Conservation (phyloP, 805 yeast species). For the Kodamaea neixiangensis region DNA sequence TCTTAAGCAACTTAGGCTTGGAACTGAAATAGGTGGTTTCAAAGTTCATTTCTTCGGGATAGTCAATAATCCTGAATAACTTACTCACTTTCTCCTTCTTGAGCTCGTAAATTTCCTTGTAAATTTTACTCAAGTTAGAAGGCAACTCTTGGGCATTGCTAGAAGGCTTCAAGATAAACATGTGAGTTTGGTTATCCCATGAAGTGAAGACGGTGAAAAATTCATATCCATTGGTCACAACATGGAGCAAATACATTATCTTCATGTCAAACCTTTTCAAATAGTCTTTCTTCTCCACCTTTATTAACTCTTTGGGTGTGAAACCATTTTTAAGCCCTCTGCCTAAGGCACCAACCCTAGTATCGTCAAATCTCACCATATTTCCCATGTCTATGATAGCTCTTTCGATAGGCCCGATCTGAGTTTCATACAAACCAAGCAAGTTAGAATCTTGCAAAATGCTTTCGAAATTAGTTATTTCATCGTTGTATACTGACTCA, state of each 20-base stretch:
- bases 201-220: conserved; percentile 67
- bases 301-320: conserved; percentile 55
- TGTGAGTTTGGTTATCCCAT: conserved; percentile 51
- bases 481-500: conserved; percentile 60
- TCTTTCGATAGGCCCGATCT: conserved; percentile 66
- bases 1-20: conserved; percentile 54
- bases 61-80: conserved; percentile 50
- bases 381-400: conserved; percentile 80
- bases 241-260: conserved; percentile 65
- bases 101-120: conserved; percentile 50
- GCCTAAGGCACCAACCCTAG: conserved; percentile 80
- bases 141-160: conserved; percentile 66
- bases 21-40: conserved; percentile 58
- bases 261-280: conserved; percentile 57
- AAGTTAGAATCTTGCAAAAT: conserved; percentile 62
- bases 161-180: conserved; percentile 70
- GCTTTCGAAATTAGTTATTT: conserved; percentile 58
- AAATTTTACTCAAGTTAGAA: conserved; percentile 52
- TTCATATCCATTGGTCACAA: conserved; percentile 73
- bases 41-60: conserved; percentile 54
- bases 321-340: conserved; percentile 86
- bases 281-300: conserved; percentile 51
- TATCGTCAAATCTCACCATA: conserved; percentile 66
- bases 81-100: conserved; percentile 49
- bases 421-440: conserved; percentile 74